phyloP scores from a whole-genome alignment of 1,139 yeast species.

The Hemisphaericaspora subhashii region DNA sequence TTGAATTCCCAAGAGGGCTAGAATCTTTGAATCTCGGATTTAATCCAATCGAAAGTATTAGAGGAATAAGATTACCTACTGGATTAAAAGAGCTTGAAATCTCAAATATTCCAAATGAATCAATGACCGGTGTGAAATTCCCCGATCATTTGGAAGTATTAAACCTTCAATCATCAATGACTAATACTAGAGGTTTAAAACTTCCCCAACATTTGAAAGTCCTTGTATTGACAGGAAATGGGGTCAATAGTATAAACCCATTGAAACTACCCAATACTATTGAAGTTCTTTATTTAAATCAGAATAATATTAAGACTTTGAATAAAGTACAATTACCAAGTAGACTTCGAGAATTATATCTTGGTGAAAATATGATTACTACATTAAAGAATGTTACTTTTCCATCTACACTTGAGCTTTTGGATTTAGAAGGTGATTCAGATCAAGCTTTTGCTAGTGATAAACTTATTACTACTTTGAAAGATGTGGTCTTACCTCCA shows the following conservation, averaged over 20 bases:
- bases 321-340: constrained; percentile 46
- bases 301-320: constrained; percentile 46
- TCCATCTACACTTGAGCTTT: constrained; percentile 37
- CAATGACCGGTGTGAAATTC: constrained; percentile 49
- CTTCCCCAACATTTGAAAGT: constrained; percentile 33
- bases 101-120: constrained; percentile 47
- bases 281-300: constrained; percentile 36
- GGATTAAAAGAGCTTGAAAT: constrained; percentile 35
- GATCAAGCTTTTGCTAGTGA: constrained; percentile 38
- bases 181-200: constrained; percentile 47
- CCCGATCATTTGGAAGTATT: constrained; percentile 41
- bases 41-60: constrained; percentile 46
- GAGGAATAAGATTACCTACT: constrained; percentile 46
- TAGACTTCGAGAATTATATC: constrained; percentile 34
- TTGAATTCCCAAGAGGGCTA: constrained; percentile 37
- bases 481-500: constrained; percentile 44
- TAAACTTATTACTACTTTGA: constrained; percentile 43
- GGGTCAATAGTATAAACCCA: constrained; percentile 49
- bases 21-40: constrained; percentile 33
- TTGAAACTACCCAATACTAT: constrained; percentile 44
- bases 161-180: constrained; percentile 48
- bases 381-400: constrained; percentile 46
- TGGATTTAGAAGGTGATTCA: constrained; percentile 48
- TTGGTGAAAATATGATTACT: constrained; percentile 47
- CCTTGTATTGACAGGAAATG: constrained; percentile 40